A percentile compares a stretch with the other conserved stretches of the same genome.
Evolutionary conservation across 768 basidiomycete species (phyloP).

Genomic region (Podaxis sp.): DNA sequence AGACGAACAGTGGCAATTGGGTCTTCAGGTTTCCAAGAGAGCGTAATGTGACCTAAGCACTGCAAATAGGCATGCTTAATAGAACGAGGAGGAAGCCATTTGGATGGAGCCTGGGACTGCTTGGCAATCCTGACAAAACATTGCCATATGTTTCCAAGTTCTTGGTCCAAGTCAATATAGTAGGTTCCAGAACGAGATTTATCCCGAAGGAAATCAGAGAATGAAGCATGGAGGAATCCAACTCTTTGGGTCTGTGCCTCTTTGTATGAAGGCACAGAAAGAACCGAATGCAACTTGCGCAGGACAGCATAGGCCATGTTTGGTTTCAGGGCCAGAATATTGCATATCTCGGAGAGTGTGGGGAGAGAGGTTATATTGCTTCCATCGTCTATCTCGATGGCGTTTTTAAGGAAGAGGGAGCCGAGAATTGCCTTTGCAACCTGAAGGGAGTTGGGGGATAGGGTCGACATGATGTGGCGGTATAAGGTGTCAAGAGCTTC

Average conservation of each 20-base stretch:
- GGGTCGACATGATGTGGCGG: background rate
- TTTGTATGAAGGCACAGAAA: background rate
- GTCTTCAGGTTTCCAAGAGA: background rate
- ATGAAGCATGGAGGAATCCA: background rate
- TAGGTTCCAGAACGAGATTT: background rate
- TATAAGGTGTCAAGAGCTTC: background rate
- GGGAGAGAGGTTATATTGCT: no score
- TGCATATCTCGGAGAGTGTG: background rate
- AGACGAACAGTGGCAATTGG: no score
- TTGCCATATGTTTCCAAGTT: background rate
- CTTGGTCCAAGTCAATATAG: background rate
- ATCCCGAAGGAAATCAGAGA: slow-evolving; percentile 1
- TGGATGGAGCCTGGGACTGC: background rate
- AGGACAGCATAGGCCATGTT: background rate
- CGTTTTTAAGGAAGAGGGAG: background rate
- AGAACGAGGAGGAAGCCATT: background rate
- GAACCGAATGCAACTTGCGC: background rate
- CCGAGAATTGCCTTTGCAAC: background rate
- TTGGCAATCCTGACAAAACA: background rate
- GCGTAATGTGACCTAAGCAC: background rate
- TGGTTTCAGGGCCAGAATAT: background rate
- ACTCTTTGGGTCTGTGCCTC: background rate
- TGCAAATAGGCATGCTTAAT: background rate
- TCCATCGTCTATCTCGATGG: no score
- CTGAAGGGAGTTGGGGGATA: background rate